Conservation (phyloP, 2,329 filamentous ascomycete species). For the Dactylonectria estremocensis region DNA sequence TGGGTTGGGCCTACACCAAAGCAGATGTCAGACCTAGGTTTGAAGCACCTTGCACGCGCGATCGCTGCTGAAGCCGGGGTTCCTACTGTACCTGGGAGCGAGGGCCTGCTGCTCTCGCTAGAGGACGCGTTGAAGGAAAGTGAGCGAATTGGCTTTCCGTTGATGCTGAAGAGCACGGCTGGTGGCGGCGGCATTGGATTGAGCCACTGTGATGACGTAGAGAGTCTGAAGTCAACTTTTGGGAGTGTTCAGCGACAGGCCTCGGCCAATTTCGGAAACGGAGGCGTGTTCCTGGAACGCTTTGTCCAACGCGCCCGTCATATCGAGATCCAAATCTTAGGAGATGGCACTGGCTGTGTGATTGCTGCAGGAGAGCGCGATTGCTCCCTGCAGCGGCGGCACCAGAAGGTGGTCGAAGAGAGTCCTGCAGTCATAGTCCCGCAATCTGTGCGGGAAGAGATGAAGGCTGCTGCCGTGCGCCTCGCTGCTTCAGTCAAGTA, state of each 20-base stretch:
- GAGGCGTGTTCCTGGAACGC: constrained; percentile 59
- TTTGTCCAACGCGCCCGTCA: constrained; percentile 60
- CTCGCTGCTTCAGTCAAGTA: constrained; percentile 57
- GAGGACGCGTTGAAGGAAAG: constrained; percentile 50
- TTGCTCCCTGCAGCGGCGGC: constrained; percentile 65
- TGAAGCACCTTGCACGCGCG: constrained; percentile 57
- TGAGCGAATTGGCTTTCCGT: constrained; percentile 53
- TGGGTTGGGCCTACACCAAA: constrained; percentile 73
- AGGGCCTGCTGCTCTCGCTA: constrained; percentile 44
- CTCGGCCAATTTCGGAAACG: constrained; percentile 59
- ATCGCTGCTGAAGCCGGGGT: constrained; percentile 52
- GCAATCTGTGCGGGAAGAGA: constrained; percentile 48
- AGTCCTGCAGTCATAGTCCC: constrained; percentile 56
- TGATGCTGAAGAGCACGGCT: constrained; percentile 65
- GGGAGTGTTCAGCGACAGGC: constrained; percentile 57
- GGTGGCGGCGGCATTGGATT: constrained; percentile 64
- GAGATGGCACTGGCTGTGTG: constrained; percentile 60
- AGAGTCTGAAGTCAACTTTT: constrained; percentile 51
- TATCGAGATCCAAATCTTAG: constrained; percentile 66
- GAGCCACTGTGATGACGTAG: constrained; percentile 52
- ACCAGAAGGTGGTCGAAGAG: constrained; percentile 69
- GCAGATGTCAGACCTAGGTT: constrained; percentile 55
- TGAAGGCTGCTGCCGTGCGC: constrained; percentile 55
- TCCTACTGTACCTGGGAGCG: constrained; percentile 54
- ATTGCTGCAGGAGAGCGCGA: constrained; percentile 62